Evolutionary conservation across 805 yeast genomes (phyloP).

Genomic region (Lipomyces yamadae): DNA sequence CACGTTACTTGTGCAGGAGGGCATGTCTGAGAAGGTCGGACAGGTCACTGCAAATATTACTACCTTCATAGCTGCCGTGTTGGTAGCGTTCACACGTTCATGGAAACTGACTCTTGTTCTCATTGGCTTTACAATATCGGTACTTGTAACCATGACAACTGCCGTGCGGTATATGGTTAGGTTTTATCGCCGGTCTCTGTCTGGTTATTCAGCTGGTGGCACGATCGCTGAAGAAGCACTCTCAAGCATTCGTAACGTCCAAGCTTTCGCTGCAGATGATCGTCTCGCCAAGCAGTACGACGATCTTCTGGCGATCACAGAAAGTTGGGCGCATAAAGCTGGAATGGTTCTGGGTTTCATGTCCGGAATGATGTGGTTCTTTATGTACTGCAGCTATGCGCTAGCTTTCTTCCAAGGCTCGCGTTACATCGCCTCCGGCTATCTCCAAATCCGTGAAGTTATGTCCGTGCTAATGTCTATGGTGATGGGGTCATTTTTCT

Average conservation of each 20-base stretch:
- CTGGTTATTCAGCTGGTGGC: slow-evolving; percentile 34
- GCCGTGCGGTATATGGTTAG: slow-evolving; percentile 42
- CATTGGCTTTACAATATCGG: slow-evolving; percentile 43
- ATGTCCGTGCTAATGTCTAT: slow-evolving; percentile 43
- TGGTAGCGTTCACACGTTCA: slow-evolving; percentile 46
- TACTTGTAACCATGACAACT: slow-evolving; percentile 42
- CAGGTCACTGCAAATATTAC: slow-evolving; percentile 46
- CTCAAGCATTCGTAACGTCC: slow-evolving; percentile 49
- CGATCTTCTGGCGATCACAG: slow-evolving; percentile 40
- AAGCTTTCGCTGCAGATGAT: slow-evolving; percentile 50
- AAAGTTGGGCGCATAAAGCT: slow-evolving; percentile 38
- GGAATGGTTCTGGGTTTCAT: slow-evolving; percentile 44
- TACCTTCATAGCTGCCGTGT: slow-evolving; percentile 48
- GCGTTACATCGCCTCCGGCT: slow-evolving; percentile 46
- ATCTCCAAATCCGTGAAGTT: slow-evolving; percentile 45
- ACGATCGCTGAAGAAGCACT: slow-evolving; percentile 50
- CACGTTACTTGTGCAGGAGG: slow-evolving; percentile 50
- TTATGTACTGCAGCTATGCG: slow-evolving; percentile 48
- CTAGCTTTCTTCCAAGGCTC: slow-evolving; percentile 51
- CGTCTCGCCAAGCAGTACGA: slow-evolving; percentile 46
- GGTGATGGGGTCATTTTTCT: slow-evolving; percentile 46
- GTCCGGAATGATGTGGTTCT: slow-evolving; percentile 48
- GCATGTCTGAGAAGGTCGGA: slow-evolving; percentile 50
- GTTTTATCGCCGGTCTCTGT: slow-evolving; percentile 19
- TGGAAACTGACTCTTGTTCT: slow-evolving; percentile 49